Evolutionary conservation across 192 early-diverging fungal species (phyloP).

Genomic region (Borealophlyctis nickersoniae): DNA sequence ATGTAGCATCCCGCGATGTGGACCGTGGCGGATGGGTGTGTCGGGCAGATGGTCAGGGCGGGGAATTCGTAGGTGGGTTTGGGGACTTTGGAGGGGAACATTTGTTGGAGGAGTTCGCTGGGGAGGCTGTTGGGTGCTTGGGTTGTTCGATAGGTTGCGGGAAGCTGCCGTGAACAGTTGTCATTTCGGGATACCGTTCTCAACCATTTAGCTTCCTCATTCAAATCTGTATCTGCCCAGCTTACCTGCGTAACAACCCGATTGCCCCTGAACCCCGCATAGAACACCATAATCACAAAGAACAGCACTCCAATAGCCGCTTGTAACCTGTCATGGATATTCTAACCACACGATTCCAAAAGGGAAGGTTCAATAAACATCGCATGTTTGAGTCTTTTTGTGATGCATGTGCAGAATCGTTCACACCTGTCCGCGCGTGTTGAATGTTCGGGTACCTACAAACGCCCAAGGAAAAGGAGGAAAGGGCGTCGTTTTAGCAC

Average conservation of each 20-base stretch:
- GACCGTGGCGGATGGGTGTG: slow-evolving; percentile 19
- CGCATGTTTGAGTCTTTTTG: too few relatives aligned
- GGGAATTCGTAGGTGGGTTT: slow-evolving; percentile 45
- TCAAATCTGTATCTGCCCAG: too few relatives aligned
- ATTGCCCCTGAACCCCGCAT: slow-evolving; percentile 46
- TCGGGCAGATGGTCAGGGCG: slow-evolving; percentile 41
- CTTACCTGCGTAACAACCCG: slow-evolving; percentile 43
- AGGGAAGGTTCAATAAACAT: too few relatives aligned
- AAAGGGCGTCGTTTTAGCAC: too few relatives aligned
- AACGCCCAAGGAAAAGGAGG: too few relatives aligned
- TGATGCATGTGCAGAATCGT: too few relatives aligned
- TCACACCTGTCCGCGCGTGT: too few relatives aligned
- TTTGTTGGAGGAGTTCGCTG: slow-evolving; percentile 30
- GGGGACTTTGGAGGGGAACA: slow-evolving; percentile 41
- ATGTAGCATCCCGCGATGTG: slow-evolving; percentile 17
- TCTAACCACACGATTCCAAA: slow-evolving; percentile 41
- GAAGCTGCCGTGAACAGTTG: slow-evolving; percentile 32
- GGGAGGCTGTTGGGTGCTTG: slow-evolving; percentile 32
- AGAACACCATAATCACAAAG: slow-evolving; percentile 40
- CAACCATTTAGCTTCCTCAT: too few relatives aligned
- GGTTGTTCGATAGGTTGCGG: slow-evolving; percentile 44
- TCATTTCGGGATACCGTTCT: too few relatives aligned
- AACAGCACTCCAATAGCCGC: slow-evolving; percentile 35
- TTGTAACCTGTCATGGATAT: slow-evolving; percentile 32
- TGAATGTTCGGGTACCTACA: too few relatives aligned